Conservation (phyloP, 2,329 filamentous ascomycete genomes). For the Colletotrichum incanum region DNA sequence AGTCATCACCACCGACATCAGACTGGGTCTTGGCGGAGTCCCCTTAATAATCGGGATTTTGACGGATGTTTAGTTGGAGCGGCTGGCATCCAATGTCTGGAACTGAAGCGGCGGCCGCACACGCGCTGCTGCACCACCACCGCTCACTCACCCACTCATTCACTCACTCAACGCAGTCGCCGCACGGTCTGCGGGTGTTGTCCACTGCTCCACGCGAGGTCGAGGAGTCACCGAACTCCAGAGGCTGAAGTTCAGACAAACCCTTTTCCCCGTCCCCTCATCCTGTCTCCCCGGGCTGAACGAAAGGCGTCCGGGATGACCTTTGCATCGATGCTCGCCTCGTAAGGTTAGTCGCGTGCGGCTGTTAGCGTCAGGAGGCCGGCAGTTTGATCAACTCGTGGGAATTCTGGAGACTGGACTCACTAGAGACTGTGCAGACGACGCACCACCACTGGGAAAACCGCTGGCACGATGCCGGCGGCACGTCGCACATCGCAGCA, state of each 20-base stretch:
- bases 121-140: background rate
- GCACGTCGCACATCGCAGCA: background rate
- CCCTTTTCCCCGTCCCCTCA: too few relatives aligned
- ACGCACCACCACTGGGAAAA: too few relatives aligned
- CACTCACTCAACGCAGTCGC: background rate
- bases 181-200: background rate
- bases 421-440: too few relatives aligned
- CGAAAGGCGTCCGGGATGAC: background rate
- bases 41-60: constrained; percentile 30
- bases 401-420: background rate
- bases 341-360: constrained; percentile 1
- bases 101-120: background rate
- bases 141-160: background rate
- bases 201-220: background rate
- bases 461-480: background rate
- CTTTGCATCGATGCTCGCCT: background rate
- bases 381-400: constrained; percentile 2
- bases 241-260: too few relatives aligned
- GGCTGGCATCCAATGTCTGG: constrained; percentile 34
- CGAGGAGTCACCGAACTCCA: too few relatives aligned
- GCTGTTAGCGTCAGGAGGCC: background rate
- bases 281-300: background rate
- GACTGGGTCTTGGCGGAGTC: constrained; percentile 33
- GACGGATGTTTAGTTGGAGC: too few relatives aligned
- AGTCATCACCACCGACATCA: constrained; percentile 11